Evolutionary conservation across 352 stramenopile genomes (phyloP), one percentile per base, ranked within the genome.

Genomic region (Phytophthora hibernalis): DNA sequence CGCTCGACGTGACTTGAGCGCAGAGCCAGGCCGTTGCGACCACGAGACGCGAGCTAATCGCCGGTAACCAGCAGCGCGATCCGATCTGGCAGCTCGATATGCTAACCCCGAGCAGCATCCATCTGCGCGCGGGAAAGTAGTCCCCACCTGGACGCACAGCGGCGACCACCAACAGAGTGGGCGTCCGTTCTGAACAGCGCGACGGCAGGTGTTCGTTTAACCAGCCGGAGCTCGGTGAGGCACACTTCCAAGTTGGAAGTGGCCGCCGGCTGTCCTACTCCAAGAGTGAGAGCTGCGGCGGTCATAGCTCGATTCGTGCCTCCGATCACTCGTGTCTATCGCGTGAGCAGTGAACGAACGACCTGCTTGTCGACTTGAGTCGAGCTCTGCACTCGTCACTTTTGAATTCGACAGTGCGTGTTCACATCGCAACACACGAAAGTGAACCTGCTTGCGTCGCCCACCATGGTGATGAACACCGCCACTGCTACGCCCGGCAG

Each of bases 391-490:
- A 30, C 5, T n/a, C 10, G 10, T 61, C 59, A 67, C 59, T 67
- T 67, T 54, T 67, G 59, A 59, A 66, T 60, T 66, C 58, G 49
- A 66, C 58, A 63, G 30, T 56, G 45, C 55, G 43, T 49, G 28
- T 33, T 16, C 44, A 12, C 57, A 44, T 28, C 12, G 52, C 58
- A 26, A 35, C 37, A 42, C 24, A 5, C 24, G 24, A 28, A 2
- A 28, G 31, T 52, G 40, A 47, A 35, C 24, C 9, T 45, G 38
- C 26, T 30, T 20, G 24, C 22, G 35, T 52, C 40, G 15, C 5
- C 15, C 42, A 2, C 13, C 48, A 26, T 52, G 26, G 15, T 11
- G 10, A 40, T 21, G 18, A 43, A 21, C 30, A 2, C 28, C 31
- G 37, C 10, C 3, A 33, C 33, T 12, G 37, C 51, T 5, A 49